These are phyloP conservation scores for Rhododendron williamsianum DNA, from an alignment of 148 eudicot species.

Conservation along the genomic window DNA sequence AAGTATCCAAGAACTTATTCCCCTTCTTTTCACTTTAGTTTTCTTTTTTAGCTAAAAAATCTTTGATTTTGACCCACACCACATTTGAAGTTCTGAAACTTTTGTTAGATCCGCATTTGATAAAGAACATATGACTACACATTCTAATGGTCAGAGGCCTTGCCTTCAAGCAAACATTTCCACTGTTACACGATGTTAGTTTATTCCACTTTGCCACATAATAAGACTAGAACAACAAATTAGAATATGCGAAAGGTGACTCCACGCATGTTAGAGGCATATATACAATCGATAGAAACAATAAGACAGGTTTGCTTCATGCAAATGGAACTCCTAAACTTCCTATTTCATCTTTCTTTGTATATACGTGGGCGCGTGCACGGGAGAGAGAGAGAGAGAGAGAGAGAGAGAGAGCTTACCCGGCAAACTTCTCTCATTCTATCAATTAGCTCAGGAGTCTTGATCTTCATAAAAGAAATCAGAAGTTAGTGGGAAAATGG, in stretches of 20 bases:
- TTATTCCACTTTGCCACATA: neutral
- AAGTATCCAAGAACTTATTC: neutral
- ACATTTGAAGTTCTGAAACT: neutral
- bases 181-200: neutral
- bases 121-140: neutral
- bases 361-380: too few relatives aligned
- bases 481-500: neutral
- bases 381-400: neutral
- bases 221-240: neutral
- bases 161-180: neutral
- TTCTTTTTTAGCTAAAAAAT: neutral
- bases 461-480: slow-evolving; percentile 56
- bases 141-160: neutral
- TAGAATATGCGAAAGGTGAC: neutral
- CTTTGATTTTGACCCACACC: neutral
- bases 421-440: slow-evolving; percentile 89
- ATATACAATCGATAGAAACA: neutral
- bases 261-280: neutral
- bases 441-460: slow-evolving; percentile 70
- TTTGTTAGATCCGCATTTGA: neutral
- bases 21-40: neutral
- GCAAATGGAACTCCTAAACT: neutral
- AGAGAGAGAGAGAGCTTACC: slow-evolving; percentile 35
- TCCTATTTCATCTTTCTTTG: neutral
- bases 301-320: neutral